phyloP scores from a whole-genome alignment of 805 yeast species.

The Starmerella ratchasimensis region DNA sequence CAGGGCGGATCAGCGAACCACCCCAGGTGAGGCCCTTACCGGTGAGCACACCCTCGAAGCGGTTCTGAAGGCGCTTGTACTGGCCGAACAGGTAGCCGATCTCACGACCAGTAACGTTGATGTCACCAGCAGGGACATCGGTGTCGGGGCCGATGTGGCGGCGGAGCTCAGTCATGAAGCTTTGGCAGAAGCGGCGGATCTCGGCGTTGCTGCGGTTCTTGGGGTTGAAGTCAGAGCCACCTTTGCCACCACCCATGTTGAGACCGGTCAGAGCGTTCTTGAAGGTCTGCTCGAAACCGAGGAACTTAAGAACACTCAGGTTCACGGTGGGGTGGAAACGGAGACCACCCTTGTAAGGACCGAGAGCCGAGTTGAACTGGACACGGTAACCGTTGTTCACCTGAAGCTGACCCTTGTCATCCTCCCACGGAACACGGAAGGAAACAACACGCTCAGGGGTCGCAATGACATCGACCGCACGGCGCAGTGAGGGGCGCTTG shows the following conservation, averaged over 20 bases:
- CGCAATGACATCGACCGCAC: slow-evolving; percentile 77
- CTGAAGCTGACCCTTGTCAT: slow-evolving; percentile 80
- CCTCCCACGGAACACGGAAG: slow-evolving; percentile 97
- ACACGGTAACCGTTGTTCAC: slow-evolving; percentile 97
- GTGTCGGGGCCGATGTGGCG: slow-evolving; percentile 95
- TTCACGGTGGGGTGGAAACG: slow-evolving; percentile 97
- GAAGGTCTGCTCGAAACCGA: slow-evolving; percentile 97
- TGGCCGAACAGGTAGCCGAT: slow-evolving; percentile 94
- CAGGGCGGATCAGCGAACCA: slow-evolving; percentile 97
- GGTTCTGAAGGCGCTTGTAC: slow-evolving; percentile 79
- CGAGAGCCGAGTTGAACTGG: slow-evolving; percentile 94
- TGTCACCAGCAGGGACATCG: slow-evolving; percentile 99
- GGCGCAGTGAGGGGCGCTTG: slow-evolving; percentile 79
- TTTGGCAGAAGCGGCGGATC: slow-evolving; percentile 90
- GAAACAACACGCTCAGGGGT: slow-evolving; percentile 93
- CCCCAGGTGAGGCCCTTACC: slow-evolving; percentile 99
- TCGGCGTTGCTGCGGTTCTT: slow-evolving; percentile 86
- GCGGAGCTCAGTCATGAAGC: slow-evolving; percentile 90
- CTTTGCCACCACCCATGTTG: slow-evolving; percentile 98
- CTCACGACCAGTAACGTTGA: slow-evolving; percentile 96
- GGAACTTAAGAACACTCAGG: slow-evolving; percentile 84
- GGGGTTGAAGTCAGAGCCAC: slow-evolving; percentile 97
- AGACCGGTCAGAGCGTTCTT: slow-evolving; percentile 96
- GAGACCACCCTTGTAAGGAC: slow-evolving; percentile 98
- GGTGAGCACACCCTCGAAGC: slow-evolving; percentile 93